Conservation (phyloP, 2,329 filamentous ascomycete genomes). For the Fusarium agapanthi region DNA sequence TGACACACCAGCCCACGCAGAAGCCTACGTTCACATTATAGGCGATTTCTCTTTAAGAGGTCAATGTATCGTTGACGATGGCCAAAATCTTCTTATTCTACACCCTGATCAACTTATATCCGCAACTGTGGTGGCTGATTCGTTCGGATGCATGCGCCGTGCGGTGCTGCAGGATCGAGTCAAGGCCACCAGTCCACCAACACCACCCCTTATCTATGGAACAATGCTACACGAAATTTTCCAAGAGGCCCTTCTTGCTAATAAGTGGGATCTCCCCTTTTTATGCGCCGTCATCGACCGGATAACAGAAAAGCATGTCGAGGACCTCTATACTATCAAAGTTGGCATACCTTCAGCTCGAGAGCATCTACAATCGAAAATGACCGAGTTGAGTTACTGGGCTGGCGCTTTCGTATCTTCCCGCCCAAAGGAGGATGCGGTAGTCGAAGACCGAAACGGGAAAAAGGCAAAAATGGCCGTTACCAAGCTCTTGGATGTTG, state of each 20-base stretch:
- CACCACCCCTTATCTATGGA: conserved; percentile 86
- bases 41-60: conserved; percentile 76
- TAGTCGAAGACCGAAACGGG: conserved; percentile 82
- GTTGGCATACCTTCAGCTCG: conserved; percentile 76
- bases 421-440: conserved; percentile 72
- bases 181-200: conserved; percentile 85
- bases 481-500: conserved; percentile 93
- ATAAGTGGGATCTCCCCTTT: conserved; percentile 79
- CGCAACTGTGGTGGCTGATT: conserved; percentile 94
- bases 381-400: conserved; percentile 84
- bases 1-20: conserved; percentile 77
- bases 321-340: conserved; percentile 89
- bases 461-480: conserved; percentile 83
- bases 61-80: conserved; percentile 84
- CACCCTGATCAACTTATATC: conserved; percentile 97
- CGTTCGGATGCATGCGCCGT: conserved; percentile 88
- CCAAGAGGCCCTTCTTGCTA: conserved; percentile 85
- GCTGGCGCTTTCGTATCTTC: conserved; percentile 80
- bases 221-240: conserved; percentile 96
- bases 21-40: conserved; percentile 86
- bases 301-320: conserved; percentile 79
- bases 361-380: conserved; percentile 83
- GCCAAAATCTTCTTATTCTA: conserved; percentile 84
- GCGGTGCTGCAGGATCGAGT: conserved; percentile 95
- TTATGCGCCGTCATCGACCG: conserved; percentile 72